phyloP scores from a whole-genome alignment of 2,329 filamentous ascomycete species.

The Epichloe bromicola region DNA sequence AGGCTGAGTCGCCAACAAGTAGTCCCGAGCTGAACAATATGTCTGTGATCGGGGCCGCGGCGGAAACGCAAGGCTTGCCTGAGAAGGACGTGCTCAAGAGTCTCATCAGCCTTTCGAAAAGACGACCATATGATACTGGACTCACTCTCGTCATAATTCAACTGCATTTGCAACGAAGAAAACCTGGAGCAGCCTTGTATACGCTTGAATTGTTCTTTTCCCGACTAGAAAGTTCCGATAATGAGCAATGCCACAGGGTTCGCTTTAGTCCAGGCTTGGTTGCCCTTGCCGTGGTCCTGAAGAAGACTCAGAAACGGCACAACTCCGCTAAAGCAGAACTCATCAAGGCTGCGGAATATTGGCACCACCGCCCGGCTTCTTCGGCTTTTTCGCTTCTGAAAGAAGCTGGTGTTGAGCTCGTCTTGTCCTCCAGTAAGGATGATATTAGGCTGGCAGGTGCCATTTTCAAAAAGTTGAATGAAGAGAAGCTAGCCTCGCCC shows the following conservation, averaged over 20 bases:
- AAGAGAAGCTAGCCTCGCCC: constrained; percentile 51
- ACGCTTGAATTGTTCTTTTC: constrained; percentile 64
- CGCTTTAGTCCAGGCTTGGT: constrained; percentile 78
- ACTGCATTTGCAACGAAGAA: constrained; percentile 60
- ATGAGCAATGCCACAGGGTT: constrained; percentile 47
- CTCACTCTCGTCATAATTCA: constrained; percentile 70
- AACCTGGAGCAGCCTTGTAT: constrained; percentile 60
- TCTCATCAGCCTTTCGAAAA: constrained; percentile 56
- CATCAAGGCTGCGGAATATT: constrained; percentile 67
- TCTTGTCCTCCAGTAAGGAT: constrained; percentile 57
- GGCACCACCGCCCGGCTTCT: constrained; percentile 46
- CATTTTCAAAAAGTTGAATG: constrained; percentile 64
- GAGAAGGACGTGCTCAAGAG: constrained; percentile 57
- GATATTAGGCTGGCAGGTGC: constrained; percentile 60
- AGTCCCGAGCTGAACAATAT: constrained; percentile 24
- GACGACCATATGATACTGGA: constrained; percentile 67
- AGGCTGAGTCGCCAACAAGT: constrained; percentile 16
- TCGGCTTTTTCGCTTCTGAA: constrained; percentile 53
- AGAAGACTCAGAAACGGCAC: constrained; percentile 62
- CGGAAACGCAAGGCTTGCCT: constrained; percentile 48
- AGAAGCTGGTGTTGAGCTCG: constrained; percentile 70
- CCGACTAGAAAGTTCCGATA: constrained; percentile 50
- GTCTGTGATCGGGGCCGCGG: constrained; percentile 54
- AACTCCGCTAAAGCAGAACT: constrained; percentile 60
- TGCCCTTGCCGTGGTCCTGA: constrained; percentile 66